These are phyloP conservation scores for Immersiella caudata DNA, from an alignment of 495 filamentous ascomycete genomes.

Conservation along the genomic window DNA sequence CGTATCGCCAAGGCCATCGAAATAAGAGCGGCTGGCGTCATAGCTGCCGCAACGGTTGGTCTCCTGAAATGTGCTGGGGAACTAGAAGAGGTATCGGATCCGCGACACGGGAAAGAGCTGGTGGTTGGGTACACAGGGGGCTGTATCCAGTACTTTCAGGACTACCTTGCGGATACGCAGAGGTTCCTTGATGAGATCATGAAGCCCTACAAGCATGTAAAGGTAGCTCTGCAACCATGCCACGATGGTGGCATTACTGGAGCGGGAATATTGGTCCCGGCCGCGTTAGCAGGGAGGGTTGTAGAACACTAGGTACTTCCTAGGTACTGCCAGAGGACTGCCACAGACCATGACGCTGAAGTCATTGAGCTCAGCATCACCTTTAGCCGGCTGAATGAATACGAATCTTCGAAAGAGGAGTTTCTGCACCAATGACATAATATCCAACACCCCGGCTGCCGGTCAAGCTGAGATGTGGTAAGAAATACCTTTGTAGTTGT, in stretches of 20 bases:
- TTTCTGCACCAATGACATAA: background rate
- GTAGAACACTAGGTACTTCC: background rate
- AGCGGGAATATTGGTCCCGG: slow-evolving; percentile 72
- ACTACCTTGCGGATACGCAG: slow-evolving; percentile 71
- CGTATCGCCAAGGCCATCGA: slow-evolving; percentile 67
- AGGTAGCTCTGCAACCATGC: slow-evolving; percentile 67
- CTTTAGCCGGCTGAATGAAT: background rate
- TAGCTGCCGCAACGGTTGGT: slow-evolving; percentile 71
- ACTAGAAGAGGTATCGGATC: slow-evolving; percentile 43
- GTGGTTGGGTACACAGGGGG: slow-evolving; percentile 79
- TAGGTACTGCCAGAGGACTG: background rate
- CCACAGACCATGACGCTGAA: background rate
- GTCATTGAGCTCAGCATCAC: background rate
- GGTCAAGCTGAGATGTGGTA: background rate
- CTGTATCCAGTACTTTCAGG: slow-evolving; percentile 75
- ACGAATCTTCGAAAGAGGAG: background rate
- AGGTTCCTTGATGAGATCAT: slow-evolving; percentile 66
- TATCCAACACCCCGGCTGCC: background rate
- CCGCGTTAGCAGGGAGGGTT: slow-evolving; percentile 29
- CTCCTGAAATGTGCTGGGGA: slow-evolving; percentile 68
- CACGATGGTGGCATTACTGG: slow-evolving; percentile 77
- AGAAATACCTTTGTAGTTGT: background rate
- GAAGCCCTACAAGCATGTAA: slow-evolving; percentile 45
- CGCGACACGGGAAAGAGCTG: slow-evolving; percentile 54
- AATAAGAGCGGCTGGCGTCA: slow-evolving; percentile 68